Evolutionary conservation across 345 rosid species (phyloP), one percentile per base, ranked within the genome.

Genomic region (Trapa incisa): DNA sequence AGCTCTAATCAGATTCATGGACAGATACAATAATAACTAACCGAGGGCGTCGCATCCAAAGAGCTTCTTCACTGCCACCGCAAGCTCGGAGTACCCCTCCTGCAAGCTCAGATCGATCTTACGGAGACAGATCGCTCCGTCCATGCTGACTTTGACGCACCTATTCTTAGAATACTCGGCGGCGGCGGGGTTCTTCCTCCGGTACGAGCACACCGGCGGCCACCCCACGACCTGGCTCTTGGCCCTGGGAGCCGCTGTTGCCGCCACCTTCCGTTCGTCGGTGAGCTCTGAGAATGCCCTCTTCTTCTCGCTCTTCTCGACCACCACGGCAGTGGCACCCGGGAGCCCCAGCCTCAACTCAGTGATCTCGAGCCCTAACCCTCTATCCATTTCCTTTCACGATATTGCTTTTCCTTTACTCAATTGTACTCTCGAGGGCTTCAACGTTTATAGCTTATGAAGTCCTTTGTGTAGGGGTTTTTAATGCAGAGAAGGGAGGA

Each of bases 91-190:
- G 69, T 93, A 93, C 33, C 81, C 81, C 65, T 82, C 77, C 65
- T 77, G 82, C 64, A 79, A 71, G 73, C 77, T 77, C 74, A 93
- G 79, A 76, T 91, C 95, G 64, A 91, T 81, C 77, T 93, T 93
- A 58, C 99, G 85, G 35, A 92, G 88, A 45, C 83, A 91, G 52
- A 91, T 88, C 41, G 82, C 95, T 67, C 96, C 97, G 68, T 93
- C 97, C 97, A 88, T 87, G 80, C 96, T 86, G 57, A 93, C 97
- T 82, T 93, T 93, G 75, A 93, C 92, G 77, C 78, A 82, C 37
- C 71, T 74, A 65, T 75, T 77, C 42, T 69, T 75, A 0, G 9
- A 12, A 0, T 35, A 39, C 50, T 70, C 73, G 2, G 6, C 85
- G 8, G 65, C 65, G 37, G 78, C 76, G 16, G 85, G 85, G 53